phyloP scores from a whole-genome alignment of 179 eudicot species.

The Silene coronaria region DNA sequence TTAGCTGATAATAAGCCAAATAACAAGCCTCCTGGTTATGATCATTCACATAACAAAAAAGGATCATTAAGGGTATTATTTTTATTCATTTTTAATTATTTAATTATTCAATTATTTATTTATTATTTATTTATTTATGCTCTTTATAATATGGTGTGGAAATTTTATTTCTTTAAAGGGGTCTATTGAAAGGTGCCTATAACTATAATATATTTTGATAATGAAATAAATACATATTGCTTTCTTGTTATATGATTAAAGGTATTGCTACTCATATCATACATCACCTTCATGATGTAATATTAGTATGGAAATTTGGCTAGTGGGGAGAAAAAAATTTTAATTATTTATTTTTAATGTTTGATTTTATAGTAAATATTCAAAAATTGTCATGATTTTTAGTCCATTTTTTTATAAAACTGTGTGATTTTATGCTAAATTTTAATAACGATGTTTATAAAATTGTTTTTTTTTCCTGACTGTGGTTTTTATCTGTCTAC shows the following conservation, averaged over 20 bases:
- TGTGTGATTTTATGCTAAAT: not conserved
- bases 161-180: conserved; percentile 1
- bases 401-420: too few relatives aligned
- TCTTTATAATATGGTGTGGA: not conserved
- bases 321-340: too few relatives aligned
- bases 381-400: too few relatives aligned
- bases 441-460: not conserved
- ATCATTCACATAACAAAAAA: conserved; percentile 26
- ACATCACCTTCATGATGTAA: not conserved
- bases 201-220: not conserved
- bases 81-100: not conserved
- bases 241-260: conserved; percentile 8
- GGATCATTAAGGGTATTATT: conserved; percentile 43
- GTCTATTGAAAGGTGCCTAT: conserved; percentile 1
- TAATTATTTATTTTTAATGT: too few relatives aligned
- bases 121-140: too few relatives aligned
- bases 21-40: conserved; percentile 29
- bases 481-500: too few relatives aligned
- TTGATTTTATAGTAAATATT: too few relatives aligned
- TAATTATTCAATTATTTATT: too few relatives aligned
- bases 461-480: not conserved
- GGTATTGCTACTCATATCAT: not conserved
- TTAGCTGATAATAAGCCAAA: conserved; percentile 30
- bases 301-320: not conserved
- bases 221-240: not conserved